Evolutionary conservation across 495 filamentous ascomycete species (phyloP), one percentile per base, ranked within the genome.

Genomic region (Xylaria curta): DNA sequence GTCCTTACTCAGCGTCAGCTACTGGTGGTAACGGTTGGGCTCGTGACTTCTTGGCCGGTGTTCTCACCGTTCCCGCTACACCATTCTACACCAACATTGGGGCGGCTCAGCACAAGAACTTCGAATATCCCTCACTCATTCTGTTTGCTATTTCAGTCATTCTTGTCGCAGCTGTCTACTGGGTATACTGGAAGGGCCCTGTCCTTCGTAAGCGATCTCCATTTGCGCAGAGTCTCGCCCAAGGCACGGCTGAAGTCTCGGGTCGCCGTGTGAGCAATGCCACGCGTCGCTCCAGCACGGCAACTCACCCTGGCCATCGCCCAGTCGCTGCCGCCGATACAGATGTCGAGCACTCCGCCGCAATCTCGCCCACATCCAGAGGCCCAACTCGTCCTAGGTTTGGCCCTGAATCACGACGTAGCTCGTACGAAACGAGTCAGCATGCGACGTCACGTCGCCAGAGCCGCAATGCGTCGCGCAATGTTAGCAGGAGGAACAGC

Each of bases 21-120:
- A 94, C 92, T 3, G 92, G 92, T 28, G 90, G 90, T 2, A 92
- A 92, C 70, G 90, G 87, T 0, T 87, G 84, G 84, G 84, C 93
- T 59, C 87, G 93, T 73, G 93, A 97, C 79, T 93, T 97, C 82
- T 82, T 97, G n/a, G 93, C 93, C 67, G 93, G 93, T 85, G 86
- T 94, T 9, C 84, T 94, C 44, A 94, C 93, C 8, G 85, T 93
- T 53, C 90, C 89, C 2, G 92, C 93, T 0, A 93, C 89, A 0
- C 93, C 92, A 4, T 94, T 92, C 82, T 92, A 83, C 70, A 76
- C 73, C 77, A 89, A 93, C 75, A 92, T 93, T 73, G 91, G 90
- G 15, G 68, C 70, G 17, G 76, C 62, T 13, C 62, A 76, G 21
- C 85, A 84, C 40, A 84, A 87, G 59, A 90, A 92, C 71, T 80